These are phyloP conservation scores for Arxiozyma bovina DNA, from an alignment of 1,139 yeast genomes.

Conservation along the genomic window DNA sequence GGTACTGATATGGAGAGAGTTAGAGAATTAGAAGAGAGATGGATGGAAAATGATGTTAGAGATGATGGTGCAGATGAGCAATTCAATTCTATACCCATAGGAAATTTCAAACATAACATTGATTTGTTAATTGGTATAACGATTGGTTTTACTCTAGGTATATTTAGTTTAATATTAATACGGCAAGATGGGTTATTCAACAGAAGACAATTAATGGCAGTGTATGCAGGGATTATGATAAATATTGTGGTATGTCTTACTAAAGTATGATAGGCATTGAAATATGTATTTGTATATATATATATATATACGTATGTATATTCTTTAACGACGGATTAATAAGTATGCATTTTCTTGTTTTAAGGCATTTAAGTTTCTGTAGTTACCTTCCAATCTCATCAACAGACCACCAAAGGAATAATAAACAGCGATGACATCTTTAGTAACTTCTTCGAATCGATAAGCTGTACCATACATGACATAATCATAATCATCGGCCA, in stretches of 20 bases:
- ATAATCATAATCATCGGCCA: slow-evolving; percentile 95
- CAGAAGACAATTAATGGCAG: slow-evolving; percentile 52
- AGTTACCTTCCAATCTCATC: slow-evolving; percentile 91
- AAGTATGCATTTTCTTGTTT: slow-evolving; percentile 93
- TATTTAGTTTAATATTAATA: slow-evolving; percentile 48
- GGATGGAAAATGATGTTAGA: slow-evolving; percentile 77
- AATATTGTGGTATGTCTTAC: slow-evolving; percentile 52
- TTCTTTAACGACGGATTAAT: slow-evolving; percentile 52
- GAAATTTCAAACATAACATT: slow-evolving; percentile 38
- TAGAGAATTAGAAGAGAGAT: slow-evolving; percentile 70
- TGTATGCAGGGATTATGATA: slow-evolving; percentile 51
- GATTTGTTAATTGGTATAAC: slow-evolving; percentile 57
- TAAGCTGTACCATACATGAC: slow-evolving; percentile 98
- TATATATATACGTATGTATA: neutral
- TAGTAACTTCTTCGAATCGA: slow-evolving; percentile 77
- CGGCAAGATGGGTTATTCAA: slow-evolving; percentile 50
- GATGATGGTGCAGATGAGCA: slow-evolving; percentile 29
- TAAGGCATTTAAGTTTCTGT: slow-evolving; percentile 76
- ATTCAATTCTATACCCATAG: slow-evolving; percentile 27
- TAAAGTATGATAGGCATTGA: slow-evolving; percentile 20
- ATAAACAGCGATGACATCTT: slow-evolving; percentile 70
- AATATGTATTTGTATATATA: slow-evolving; percentile 17
- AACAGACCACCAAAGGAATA: slow-evolving; percentile 93
- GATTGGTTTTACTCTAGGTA: slow-evolving; percentile 58
- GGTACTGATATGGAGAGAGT: slow-evolving; percentile 9